These are phyloP conservation scores for Thielaviopsis punctulata DNA, from an alignment of 2,329 filamentous ascomycete genomes.

Conservation along the genomic window DNA sequence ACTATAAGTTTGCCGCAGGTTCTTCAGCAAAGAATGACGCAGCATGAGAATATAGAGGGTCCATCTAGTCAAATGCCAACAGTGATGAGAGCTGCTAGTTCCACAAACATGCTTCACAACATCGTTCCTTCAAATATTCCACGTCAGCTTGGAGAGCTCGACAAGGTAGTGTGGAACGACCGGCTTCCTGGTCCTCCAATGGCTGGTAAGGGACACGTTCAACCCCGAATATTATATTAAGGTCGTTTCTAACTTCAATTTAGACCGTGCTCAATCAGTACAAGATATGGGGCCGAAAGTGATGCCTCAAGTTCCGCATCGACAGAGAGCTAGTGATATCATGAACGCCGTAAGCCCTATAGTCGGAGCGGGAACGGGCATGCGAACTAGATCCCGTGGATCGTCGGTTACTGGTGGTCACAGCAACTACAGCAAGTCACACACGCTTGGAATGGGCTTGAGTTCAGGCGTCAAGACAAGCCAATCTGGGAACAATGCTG, in stretches of 20 bases:
- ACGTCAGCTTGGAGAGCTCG: not conserved
- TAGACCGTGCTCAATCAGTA: not conserved
- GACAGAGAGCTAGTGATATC: not conserved
- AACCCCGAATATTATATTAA: not conserved
- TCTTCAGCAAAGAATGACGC: not conserved
- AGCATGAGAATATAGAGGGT: not conserved
- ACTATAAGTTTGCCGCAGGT: not conserved
- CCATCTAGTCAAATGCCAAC: not conserved
- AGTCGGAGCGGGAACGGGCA: not conserved
- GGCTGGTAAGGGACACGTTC: not conserved
- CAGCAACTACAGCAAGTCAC: not conserved
- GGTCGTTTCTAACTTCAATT: not conserved
- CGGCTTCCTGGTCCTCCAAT: not conserved
- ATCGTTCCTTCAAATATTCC: not conserved
- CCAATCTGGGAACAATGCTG: not conserved
- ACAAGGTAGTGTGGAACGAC: not conserved
- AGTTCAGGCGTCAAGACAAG: conserved; percentile 9
- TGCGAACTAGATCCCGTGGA: not conserved
- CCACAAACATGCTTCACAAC: not conserved
- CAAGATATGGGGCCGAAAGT: not conserved
- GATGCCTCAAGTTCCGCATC: not conserved
- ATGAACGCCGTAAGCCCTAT: not conserved
- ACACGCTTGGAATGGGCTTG: conserved; percentile 4
- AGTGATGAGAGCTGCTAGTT: not conserved
- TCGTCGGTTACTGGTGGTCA: not conserved